A percentile compares a stretch with the other conserved stretches of the same genome.
phyloP scores from a whole-genome alignment of 768 basidiomycete species.

The Albatrellus ellisii region DNA sequence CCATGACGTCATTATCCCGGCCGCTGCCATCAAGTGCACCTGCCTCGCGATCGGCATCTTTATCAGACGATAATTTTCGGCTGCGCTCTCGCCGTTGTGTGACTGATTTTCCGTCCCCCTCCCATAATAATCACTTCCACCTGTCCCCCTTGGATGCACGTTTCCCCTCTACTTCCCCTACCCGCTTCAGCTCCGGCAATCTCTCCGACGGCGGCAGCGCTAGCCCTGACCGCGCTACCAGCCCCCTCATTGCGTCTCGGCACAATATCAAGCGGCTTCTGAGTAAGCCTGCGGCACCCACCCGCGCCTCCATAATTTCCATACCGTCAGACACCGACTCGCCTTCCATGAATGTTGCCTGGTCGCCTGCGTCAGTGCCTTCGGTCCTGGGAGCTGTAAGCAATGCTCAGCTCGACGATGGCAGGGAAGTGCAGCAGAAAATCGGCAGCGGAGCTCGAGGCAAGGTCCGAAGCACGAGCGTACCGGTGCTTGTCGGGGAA shows the following conservation, averaged over 20 bases:
- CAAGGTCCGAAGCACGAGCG: neutral
- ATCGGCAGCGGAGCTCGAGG: neutral
- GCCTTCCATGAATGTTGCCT: neutral
- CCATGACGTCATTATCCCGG: neutral
- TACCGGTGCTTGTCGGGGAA: neutral
- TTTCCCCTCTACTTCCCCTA: slow-evolving; percentile 9
- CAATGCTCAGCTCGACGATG: neutral
- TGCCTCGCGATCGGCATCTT: too few species aligned
- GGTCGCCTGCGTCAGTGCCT: neutral
- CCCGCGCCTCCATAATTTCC: slow-evolving; percentile 10
- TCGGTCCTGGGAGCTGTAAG: neutral
- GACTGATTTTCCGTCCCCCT: neutral
- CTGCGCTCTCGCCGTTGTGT: neutral
- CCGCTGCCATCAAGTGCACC: neutral
- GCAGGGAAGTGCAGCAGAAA: neutral
- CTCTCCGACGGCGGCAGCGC: slow-evolving; percentile 8
- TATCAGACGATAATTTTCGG: slow-evolving; percentile 8
- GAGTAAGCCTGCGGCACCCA: slow-evolving; percentile 12
- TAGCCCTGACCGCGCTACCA: slow-evolving; percentile 7
- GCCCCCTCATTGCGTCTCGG: slow-evolving; percentile 6
- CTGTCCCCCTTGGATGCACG: slow-evolving; percentile 2
- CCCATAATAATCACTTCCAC: neutral
- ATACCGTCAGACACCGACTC: slow-evolving; percentile 12
- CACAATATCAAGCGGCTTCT: slow-evolving; percentile 14
- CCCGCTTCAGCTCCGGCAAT: slow-evolving; percentile 2